These are phyloP conservation scores for Colletotrichum lupini DNA, from an alignment of 2,329 filamentous ascomycete genomes.

Conservation along the genomic window DNA sequence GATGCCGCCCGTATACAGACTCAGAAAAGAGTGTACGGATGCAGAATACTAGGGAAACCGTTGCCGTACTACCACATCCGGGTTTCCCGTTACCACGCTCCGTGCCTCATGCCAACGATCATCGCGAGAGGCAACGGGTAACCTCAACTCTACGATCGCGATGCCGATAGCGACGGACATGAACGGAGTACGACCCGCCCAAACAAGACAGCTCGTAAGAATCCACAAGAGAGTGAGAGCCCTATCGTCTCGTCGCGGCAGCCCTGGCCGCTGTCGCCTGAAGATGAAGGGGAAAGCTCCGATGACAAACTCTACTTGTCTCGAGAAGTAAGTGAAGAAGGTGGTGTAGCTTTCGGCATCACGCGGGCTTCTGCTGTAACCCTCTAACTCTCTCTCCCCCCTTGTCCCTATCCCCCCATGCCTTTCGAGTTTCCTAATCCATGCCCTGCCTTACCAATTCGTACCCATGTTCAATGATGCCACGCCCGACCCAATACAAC, in stretches of 20 bases:
- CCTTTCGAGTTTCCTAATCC: background rate
- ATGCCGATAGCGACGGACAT: background rate
- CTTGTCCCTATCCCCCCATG: too few relatives aligned
- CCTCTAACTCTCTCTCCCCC: too few relatives aligned
- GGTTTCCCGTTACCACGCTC: background rate
- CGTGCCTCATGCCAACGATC: background rate
- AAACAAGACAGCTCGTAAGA: background rate
- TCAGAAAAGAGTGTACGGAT: background rate
- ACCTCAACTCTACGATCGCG: background rate
- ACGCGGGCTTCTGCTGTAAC: background rate
- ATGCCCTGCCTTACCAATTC: background rate
- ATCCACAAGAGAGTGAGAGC: background rate
- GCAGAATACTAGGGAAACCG: background rate
- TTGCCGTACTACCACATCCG: background rate
- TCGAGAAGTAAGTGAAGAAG: too few relatives aligned
- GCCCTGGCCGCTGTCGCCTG: background rate
- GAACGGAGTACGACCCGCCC: background rate
- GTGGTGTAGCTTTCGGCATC: background rate
- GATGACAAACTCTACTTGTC: background rate
- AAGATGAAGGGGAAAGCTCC: background rate
- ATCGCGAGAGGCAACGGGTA: background rate
- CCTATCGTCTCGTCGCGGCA: background rate
- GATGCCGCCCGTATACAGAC: too few relatives aligned
- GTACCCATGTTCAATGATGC: background rate
- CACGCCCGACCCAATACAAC: background rate